phyloP scores from a whole-genome alignment of 805 yeast species.

The Wickerhamomyces queroliae region DNA sequence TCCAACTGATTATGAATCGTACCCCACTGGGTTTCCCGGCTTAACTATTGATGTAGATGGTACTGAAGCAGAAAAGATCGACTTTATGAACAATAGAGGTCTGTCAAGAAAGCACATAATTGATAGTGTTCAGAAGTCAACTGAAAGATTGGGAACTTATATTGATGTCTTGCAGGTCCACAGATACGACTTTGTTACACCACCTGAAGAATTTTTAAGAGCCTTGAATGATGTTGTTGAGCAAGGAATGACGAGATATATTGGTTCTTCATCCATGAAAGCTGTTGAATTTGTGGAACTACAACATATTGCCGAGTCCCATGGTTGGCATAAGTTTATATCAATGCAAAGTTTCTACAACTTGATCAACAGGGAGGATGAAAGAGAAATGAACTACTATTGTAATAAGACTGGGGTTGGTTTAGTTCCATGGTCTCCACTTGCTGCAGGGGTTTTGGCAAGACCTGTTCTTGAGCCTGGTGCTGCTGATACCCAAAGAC shows the following conservation, averaged over 20 bases:
- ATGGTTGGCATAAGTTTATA: constrained; percentile 49
- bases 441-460: constrained; percentile 32
- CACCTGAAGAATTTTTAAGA: constrained; percentile 46
- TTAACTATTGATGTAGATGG: not conserved
- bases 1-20: not conserved
- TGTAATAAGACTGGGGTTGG: constrained; percentile 44
- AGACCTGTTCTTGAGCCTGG: constrained; percentile 28
- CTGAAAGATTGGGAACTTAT: constrained; percentile 40
- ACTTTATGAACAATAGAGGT: constrained; percentile 28
- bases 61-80: constrained; percentile 1
- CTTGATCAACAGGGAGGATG: constrained; percentile 50
- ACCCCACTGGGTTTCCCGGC: not conserved
- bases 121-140: constrained; percentile 30
- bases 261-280: constrained; percentile 56
- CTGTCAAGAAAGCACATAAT: constrained; percentile 38
- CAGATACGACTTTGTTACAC: constrained; percentile 38
- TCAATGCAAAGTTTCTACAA: constrained; percentile 52
- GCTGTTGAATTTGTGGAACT: constrained; percentile 43
- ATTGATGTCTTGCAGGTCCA: constrained; percentile 49
- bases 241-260: constrained; percentile 39
- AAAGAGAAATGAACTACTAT: constrained; percentile 51
- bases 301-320: constrained; percentile 46
- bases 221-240: constrained; percentile 44
- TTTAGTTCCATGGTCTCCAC: constrained; percentile 42
- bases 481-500: constrained; percentile 1